Conservation (phyloP, 83 land plant genomes). For the Picea abies region DNA sequence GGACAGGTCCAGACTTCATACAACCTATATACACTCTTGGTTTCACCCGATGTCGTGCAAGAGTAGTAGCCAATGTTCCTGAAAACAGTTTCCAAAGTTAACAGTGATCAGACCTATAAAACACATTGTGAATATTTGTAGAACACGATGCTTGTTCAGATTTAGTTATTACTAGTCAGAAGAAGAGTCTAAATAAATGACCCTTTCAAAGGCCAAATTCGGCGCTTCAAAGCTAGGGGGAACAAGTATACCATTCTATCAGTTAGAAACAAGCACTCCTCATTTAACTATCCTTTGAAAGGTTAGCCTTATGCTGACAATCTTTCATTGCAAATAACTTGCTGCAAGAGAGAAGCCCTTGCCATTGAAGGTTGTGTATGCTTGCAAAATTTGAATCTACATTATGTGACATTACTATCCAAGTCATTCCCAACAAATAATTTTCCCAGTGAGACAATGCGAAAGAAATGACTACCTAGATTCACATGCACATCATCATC, state of each 20-base stretch:
- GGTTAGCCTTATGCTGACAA: background rate
- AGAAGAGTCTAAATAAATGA: background rate
- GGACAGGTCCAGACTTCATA: conserved; percentile 70
- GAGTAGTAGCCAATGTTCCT: conserved; percentile 45
- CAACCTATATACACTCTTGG: conserved; percentile 56
- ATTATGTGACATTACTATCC: too few relatives aligned
- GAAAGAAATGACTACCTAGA: conserved; percentile 46
- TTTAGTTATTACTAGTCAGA: background rate
- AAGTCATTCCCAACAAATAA: too few relatives aligned
- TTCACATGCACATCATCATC: conserved; percentile 93
- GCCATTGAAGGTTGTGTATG: background rate
- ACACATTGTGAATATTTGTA: background rate
- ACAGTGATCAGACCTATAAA: background rate
- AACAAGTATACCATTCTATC: too few relatives aligned
- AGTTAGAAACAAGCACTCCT: too few relatives aligned
- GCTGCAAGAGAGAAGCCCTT: background rate
- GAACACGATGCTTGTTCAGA: background rate
- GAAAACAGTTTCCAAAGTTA: conserved; percentile 14
- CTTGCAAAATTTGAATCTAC: background rate
- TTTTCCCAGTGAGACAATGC: too few relatives aligned
- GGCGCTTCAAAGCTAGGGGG: background rate
- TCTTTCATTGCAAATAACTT: background rate
- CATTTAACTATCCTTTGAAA: background rate
- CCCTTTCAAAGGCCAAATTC: background rate
- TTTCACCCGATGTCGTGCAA: conserved; percentile 44